phyloP scores from a whole-genome alignment of 2,329 filamentous ascomycete genomes.

The Fusarium sterilihyphosum region DNA sequence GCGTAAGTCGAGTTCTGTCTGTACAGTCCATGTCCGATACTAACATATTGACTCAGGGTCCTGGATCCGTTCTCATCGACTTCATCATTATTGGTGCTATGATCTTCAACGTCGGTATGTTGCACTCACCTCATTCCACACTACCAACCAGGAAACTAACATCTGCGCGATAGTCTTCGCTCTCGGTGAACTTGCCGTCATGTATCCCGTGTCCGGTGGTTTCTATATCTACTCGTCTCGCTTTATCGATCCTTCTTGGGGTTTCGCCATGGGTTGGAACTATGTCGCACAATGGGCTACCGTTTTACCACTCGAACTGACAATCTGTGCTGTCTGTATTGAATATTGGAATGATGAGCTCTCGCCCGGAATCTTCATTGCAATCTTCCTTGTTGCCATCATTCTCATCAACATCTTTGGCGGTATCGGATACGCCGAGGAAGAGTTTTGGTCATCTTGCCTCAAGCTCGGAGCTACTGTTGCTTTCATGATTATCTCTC shows the following conservation, averaged over 20 bases:
- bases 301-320: conserved; percentile 61
- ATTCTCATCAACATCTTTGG: conserved; percentile 65
- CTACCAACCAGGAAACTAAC: conserved; percentile 4
- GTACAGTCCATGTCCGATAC: background rate
- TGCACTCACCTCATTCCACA: background rate
- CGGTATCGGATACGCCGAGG: conserved; percentile 62
- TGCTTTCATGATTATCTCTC: conserved; percentile 69
- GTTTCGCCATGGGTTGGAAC: conserved; percentile 62
- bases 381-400: conserved; percentile 61
- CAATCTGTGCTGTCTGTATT: conserved; percentile 62
- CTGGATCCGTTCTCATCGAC: conserved; percentile 57
- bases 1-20: conserved; percentile 45
- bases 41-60: conserved; percentile 42
- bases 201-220: conserved; percentile 70
- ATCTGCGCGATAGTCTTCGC: conserved; percentile 56
- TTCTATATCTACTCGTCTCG: conserved; percentile 71
- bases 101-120: conserved; percentile 64
- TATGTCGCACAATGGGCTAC: conserved; percentile 60
- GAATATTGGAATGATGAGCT: conserved; percentile 60
- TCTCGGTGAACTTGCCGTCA: conserved; percentile 69
- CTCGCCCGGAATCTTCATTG: conserved; percentile 63
- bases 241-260: conserved; percentile 71
- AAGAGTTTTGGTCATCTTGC: conserved; percentile 65
- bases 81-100: conserved; percentile 68
- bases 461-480: conserved; percentile 67